Conservation (phyloP, 495 filamentous ascomycete species). For the Aspergillus funiculosus region DNA sequence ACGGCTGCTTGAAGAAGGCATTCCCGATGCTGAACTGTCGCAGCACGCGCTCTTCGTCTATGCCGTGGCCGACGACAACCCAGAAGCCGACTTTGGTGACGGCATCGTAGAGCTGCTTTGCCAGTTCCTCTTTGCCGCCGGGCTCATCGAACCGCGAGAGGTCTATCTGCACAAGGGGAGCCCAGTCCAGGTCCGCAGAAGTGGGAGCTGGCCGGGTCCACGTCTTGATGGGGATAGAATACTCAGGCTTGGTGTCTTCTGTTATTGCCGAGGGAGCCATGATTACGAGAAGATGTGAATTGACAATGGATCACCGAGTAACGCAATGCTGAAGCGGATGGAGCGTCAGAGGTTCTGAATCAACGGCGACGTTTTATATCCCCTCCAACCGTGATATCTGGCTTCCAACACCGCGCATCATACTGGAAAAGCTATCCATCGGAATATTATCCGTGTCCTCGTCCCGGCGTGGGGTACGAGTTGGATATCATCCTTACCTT, state of each 20-base stretch:
- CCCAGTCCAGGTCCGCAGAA: slow-evolving; percentile 38
- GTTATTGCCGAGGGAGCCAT: slow-evolving; percentile 36
- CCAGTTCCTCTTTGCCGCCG: slow-evolving; percentile 49
- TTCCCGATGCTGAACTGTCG: slow-evolving; percentile 38
- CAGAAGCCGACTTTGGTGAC: slow-evolving; percentile 44
- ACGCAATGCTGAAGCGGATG: no score
- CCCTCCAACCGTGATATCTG: no score
- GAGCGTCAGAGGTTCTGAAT: no score
- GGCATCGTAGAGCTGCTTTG: slow-evolving; percentile 49
- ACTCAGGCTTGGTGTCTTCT: slow-evolving; percentile 4
- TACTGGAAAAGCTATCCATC: not conserved
- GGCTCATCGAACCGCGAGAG: slow-evolving; percentile 44
- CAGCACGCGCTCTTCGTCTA: slow-evolving; percentile 33
- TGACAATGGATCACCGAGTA: not conserved
- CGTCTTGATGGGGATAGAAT: slow-evolving; percentile 26
- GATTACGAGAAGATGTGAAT: not conserved
- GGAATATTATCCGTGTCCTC: not conserved
- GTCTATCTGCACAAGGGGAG: slow-evolving; percentile 47
- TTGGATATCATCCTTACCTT: slow-evolving; percentile 16
- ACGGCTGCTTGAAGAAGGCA: slow-evolving; percentile 33
- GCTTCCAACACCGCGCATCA: no score
- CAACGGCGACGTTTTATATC: no score
- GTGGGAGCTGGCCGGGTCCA: slow-evolving; percentile 36
- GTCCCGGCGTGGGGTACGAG: slow-evolving; percentile 17
- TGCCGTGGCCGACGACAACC: slow-evolving; percentile 28